Percentiles rank a stretch among this genome's conserved stretches.
These are phyloP conservation scores for Tolypocladium amazonense DNA, from an alignment of 2,329 filamentous ascomycete species.

Conservation along the genomic window DNA sequence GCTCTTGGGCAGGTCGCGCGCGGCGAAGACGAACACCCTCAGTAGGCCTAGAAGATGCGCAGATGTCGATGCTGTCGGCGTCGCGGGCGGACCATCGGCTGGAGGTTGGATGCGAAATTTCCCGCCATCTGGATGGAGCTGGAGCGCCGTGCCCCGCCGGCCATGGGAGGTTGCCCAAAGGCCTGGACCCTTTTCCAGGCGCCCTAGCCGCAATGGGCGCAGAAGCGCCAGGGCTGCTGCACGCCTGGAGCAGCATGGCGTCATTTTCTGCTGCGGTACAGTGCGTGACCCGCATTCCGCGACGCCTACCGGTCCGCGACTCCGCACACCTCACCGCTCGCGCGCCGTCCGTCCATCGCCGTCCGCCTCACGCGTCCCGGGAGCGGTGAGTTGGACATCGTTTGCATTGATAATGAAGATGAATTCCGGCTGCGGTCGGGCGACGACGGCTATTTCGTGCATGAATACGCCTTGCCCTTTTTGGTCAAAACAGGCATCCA, in stretches of 20 bases:
- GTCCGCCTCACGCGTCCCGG: no score
- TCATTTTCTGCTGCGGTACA: not conserved
- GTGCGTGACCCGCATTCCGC: no score
- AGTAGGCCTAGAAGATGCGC: not conserved
- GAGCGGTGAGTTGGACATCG: not conserved
- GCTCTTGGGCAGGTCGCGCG: not conserved
- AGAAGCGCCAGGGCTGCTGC: not conserved
- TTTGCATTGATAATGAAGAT: not conserved
- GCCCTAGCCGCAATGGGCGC: not conserved
- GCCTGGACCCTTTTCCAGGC: not conserved
- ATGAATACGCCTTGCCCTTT: not conserved
- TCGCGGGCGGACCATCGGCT: not conserved
- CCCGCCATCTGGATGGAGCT: not conserved
- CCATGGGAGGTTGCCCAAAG: not conserved
- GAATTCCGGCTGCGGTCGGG: not conserved
- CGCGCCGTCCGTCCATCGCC: not conserved
- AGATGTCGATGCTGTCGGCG: not conserved
- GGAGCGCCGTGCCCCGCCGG: not conserved
- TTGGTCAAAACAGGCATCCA: no score
- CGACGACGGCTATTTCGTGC: not conserved
- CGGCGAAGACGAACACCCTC: not conserved
- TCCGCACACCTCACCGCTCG: no score
- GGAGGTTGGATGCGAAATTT: not conserved
- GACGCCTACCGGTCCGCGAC: no score
- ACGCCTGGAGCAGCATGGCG: not conserved